A percentile compares a stretch with the other conserved stretches of the same genome.
phyloP scores from a whole-genome alignment of 1,139 yeast genomes.

The Sugiyamaella novakii region DNA sequence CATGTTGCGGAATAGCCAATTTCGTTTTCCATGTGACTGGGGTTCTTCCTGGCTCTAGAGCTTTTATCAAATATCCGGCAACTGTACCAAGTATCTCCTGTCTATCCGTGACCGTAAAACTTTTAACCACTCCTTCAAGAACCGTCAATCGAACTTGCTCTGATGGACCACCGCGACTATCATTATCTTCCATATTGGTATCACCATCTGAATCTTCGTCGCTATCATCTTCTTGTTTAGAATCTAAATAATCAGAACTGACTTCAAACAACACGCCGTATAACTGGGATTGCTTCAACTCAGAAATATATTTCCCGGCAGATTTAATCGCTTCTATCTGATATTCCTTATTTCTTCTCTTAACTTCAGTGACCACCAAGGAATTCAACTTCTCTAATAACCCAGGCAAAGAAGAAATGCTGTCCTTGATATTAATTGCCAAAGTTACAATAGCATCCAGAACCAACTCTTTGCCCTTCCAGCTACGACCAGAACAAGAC shows the following conservation, averaged over 20 bases:
- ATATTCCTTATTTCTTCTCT: conserved; percentile 67
- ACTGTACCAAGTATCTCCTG: conserved; percentile 16
- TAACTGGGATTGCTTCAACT: conserved; percentile 40
- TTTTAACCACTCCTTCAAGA: conserved; percentile 34
- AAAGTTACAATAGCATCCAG: conserved; percentile 69
- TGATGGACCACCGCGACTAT: conserved; percentile 21
- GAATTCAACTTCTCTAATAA: conserved; percentile 46
- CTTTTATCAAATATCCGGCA: conserved; percentile 11
- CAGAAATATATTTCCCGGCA: conserved; percentile 34
- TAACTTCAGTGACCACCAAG: conserved; percentile 61
- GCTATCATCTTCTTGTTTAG: conserved; percentile 26
- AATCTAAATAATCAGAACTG: conserved; percentile 35
- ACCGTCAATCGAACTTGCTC: conserved; percentile 46
- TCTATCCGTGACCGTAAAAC: conserved; percentile 29
- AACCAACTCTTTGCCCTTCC: conserved; percentile 84
- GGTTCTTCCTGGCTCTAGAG: conserved; percentile 3
- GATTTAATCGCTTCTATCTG: conserved; percentile 45
- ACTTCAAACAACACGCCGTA: conserved; percentile 41
- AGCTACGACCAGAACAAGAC: conserved; percentile 76
- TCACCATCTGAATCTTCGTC: conserved; percentile 36
- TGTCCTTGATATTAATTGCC: conserved; percentile 35
- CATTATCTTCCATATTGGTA: conserved; percentile 24
- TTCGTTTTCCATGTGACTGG: conserved; percentile 43
- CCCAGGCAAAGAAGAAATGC: conserved; percentile 30
- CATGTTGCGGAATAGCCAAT: conserved; percentile 23